Percentiles rank a stretch among this genome's conserved stretches.
Evolutionary conservation across 2,329 filamentous ascomycete species (phyloP).

Genomic region (Cercospora brassicicola): DNA sequence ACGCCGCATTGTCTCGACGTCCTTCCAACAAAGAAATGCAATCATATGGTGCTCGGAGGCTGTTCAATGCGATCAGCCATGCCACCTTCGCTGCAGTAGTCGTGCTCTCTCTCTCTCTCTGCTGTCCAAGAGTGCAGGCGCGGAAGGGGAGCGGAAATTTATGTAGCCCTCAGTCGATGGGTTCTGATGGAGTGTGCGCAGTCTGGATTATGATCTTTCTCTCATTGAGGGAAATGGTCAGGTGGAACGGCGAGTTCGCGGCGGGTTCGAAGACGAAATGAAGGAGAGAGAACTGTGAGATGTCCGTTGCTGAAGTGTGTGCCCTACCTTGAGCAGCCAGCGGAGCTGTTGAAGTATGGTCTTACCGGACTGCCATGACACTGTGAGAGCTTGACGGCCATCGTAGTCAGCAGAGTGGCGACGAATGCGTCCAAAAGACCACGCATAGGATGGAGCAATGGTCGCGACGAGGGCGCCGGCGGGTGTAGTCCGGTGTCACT

Average conservation of each 20-base stretch:
- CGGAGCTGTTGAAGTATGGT: not conserved
- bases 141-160: not conserved
- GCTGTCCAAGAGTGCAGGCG: not conserved
- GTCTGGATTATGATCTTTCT: not conserved
- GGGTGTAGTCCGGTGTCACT: not conserved
- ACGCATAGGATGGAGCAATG: not conserved
- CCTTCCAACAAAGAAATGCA: not conserved
- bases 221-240: not conserved
- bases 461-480: not conserved
- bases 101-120: too few species aligned
- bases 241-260: not conserved
- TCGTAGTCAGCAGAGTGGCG: not conserved
- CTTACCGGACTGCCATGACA: not conserved
- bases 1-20: not conserved
- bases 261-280: not conserved
- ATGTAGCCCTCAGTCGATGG: not conserved
- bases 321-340: not conserved
- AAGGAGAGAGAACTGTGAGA: not conserved
- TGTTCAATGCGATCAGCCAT: not conserved
- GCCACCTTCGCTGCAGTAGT: not conserved
- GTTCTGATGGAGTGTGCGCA: not conserved
- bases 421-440: not conserved
- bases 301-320: not conserved
- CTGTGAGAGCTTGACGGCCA: not conserved
- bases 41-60: not conserved